Conservation (phyloP, 257 asterid species). For the Solanum habrochaites region DNA sequence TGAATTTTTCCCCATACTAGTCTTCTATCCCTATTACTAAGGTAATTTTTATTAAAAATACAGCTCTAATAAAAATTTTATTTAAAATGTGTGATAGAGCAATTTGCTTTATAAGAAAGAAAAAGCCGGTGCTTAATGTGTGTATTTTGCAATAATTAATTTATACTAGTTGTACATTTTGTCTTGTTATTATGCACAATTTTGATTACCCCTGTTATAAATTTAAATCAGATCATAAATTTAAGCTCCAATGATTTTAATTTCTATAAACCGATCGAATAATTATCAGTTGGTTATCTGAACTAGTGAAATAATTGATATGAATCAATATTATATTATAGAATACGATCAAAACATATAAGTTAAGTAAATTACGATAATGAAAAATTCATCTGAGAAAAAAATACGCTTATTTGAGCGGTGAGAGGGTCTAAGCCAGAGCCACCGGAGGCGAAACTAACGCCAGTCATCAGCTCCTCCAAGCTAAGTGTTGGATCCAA, state of each 20-base stretch:
- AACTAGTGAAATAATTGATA: not conserved
- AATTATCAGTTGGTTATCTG: not conserved
- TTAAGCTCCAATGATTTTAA: not conserved
- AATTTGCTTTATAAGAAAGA: not conserved
- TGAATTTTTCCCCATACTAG: not conserved
- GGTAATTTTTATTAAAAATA: not conserved
- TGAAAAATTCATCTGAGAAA: not conserved
- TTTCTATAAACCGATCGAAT: not conserved
- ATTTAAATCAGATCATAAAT: not conserved
- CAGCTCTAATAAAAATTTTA: too few relatives aligned
- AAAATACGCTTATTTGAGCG: constrained; percentile 20
- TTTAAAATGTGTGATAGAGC: not conserved
- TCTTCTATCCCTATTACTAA: too few relatives aligned
- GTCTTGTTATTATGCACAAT: not conserved
- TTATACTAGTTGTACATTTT: not conserved
- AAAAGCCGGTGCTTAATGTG: not conserved
- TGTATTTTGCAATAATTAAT: not conserved
- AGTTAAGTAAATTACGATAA: not conserved
- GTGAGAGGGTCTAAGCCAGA: constrained; percentile 66
- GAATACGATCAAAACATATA: not conserved
- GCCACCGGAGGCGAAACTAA: constrained; percentile 65
- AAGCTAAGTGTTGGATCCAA: constrained; percentile 43
- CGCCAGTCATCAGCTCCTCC: constrained; percentile 68
- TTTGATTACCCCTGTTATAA: not conserved
- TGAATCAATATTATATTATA: not conserved